A percentile compares a stretch with the other conserved stretches of the same genome.
phyloP scores from a whole-genome alignment of 768 basidiomycete species.

The Collybiopsis confluens region DNA sequence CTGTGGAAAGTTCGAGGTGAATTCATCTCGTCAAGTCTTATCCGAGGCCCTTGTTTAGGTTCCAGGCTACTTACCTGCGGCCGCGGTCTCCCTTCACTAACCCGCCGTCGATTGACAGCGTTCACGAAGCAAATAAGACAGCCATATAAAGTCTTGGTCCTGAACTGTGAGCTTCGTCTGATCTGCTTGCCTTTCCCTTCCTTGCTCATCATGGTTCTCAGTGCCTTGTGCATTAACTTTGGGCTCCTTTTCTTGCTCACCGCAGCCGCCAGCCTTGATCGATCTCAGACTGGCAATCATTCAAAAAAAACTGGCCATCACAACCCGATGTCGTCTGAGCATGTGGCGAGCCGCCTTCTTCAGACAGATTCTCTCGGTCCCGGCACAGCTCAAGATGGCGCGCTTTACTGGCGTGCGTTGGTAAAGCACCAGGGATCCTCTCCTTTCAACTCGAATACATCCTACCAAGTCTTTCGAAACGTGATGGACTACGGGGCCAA shows the following conservation, averaged over 20 bases:
- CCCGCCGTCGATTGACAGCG: too few relatives aligned
- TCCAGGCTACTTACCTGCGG: too few relatives aligned
- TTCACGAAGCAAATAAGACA: too few relatives aligned
- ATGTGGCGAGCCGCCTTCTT: too few relatives aligned
- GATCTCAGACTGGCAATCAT: neutral
- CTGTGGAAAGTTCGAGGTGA: too few relatives aligned
- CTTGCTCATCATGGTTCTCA: neutral
- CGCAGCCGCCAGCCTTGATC: neutral
- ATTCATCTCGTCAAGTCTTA: too few relatives aligned
- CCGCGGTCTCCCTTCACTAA: too few relatives aligned
- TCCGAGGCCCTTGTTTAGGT: too few relatives aligned
- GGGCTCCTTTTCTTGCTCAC: neutral
- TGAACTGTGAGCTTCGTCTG: too few relatives aligned
- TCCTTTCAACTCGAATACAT: conserved; percentile 37
- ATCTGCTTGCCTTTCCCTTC: too few relatives aligned
- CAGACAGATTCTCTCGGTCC: neutral
- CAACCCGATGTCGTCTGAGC: too few relatives aligned
- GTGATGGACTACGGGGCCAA: conserved; percentile 52
- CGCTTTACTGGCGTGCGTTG: conserved; percentile 47
- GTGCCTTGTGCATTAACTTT: neutral
- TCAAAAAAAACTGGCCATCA: neutral
- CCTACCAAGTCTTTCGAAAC: conserved; percentile 50
- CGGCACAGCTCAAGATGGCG: conserved; percentile 15
- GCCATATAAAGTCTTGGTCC: too few relatives aligned
- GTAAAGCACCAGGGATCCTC: conserved; percentile 47